phyloP scores from a whole-genome alignment of 2,329 filamentous ascomycete genomes.

The Aspergillus ochraceoroseus region DNA sequence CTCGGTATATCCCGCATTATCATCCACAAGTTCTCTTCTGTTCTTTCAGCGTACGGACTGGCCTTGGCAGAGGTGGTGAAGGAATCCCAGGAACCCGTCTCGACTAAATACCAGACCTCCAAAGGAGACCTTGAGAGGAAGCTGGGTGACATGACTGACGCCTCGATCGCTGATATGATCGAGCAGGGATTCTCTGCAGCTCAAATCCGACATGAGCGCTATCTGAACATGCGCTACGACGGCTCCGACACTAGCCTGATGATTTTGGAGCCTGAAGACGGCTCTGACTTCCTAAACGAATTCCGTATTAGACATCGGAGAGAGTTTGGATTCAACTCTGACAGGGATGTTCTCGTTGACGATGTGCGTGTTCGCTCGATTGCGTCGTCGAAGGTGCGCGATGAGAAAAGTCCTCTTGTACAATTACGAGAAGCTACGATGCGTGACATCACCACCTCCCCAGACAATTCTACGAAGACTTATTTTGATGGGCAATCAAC shows the following conservation, averaged over 20 bases:
- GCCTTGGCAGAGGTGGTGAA: slow-evolving; percentile 89
- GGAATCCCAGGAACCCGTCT: slow-evolving; percentile 64
- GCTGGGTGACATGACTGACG: slow-evolving; percentile 69
- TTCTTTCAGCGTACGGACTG: slow-evolving; percentile 89
- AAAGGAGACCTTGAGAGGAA: slow-evolving; percentile 56
- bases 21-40: slow-evolving; percentile 84
- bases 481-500: slow-evolving; percentile 35
- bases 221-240: slow-evolving; percentile 49
- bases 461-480: slow-evolving; percentile 44
- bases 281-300: slow-evolving; percentile 76
- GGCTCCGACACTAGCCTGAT: slow-evolving; percentile 50
- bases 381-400: slow-evolving; percentile 59
- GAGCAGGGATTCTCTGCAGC: slow-evolving; percentile 43
- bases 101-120: slow-evolving; percentile 49
- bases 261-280: slow-evolving; percentile 59
- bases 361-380: slow-evolving; percentile 85
- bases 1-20: slow-evolving; percentile 81
- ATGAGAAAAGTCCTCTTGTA: slow-evolving; percentile 61
- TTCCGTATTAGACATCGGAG: slow-evolving; percentile 83
- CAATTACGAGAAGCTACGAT: slow-evolving; percentile 51
- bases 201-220: slow-evolving; percentile 43
- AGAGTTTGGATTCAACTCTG: slow-evolving; percentile 85
- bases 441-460: slow-evolving; percentile 57
- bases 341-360: slow-evolving; percentile 80
- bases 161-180: slow-evolving; percentile 43